Percentiles rank a stretch among this genome's conserved stretches.
phyloP scores from a whole-genome alignment of 352 stramenopile genomes.

The Phytophthora ohioensis region DNA sequence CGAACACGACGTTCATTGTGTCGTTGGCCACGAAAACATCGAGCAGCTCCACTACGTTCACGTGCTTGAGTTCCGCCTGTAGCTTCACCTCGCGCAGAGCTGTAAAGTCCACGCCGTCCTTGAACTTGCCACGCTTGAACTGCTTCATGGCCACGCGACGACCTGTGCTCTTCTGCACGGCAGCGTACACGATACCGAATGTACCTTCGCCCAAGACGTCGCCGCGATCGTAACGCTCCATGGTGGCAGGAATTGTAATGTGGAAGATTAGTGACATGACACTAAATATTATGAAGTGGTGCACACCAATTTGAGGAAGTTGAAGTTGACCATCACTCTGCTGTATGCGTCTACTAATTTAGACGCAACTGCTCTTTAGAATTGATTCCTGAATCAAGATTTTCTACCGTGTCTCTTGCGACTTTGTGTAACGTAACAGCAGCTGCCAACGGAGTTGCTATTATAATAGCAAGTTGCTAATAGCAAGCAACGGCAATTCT shows the following conservation, averaged over 20 bases:
- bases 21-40: conserved; percentile 90
- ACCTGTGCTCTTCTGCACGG: conserved; percentile 78
- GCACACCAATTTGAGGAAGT: conserved; percentile 16
- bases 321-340: conserved; percentile 32
- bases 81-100: conserved; percentile 91
- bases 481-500: conserved; percentile 9
- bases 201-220: conserved; percentile 87
- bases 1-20: conserved; percentile 92
- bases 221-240: conserved; percentile 86
- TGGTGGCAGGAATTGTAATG: conserved; percentile 28
- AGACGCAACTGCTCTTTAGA: too few species aligned
- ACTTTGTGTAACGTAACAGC: too few species aligned
- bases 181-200: conserved; percentile 89
- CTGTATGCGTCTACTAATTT: not conserved
- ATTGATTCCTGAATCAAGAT: not conserved
- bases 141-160: conserved; percentile 86
- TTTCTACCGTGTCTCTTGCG: not conserved
- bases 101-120: conserved; percentile 91
- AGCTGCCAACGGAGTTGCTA: not conserved
- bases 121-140: conserved; percentile 91
- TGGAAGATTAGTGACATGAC: conserved; percentile 15
- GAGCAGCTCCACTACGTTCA: conserved; percentile 87
- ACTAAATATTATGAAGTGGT: conserved; percentile 2
- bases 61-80: conserved; percentile 87
- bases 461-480: too few species aligned